Conservation (phyloP, 1,284 basidiomycete genomes). For the Cryptococcus sp. region DNA sequence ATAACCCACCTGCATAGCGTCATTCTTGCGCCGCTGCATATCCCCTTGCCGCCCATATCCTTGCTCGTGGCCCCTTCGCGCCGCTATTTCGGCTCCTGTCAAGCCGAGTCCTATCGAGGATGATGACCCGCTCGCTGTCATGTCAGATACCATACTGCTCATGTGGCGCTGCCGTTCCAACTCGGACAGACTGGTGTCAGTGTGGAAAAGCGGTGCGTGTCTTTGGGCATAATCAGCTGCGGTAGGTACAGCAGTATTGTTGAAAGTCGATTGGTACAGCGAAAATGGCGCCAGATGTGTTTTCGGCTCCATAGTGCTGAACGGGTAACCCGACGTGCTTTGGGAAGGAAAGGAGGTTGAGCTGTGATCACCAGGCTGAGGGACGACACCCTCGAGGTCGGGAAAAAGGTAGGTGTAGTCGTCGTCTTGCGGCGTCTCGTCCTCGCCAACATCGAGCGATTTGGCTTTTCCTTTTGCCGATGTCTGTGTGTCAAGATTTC, state of each 20-base stretch:
- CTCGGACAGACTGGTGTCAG: neutral
- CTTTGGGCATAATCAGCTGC: neutral
- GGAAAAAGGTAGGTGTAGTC: conserved; percentile 36
- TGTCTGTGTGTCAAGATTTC: conserved; percentile 10
- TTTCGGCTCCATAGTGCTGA: too few relatives aligned
- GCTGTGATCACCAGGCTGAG: too few relatives aligned
- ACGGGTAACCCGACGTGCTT: too few relatives aligned
- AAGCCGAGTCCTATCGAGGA: conserved; percentile 12
- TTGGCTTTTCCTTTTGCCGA: too few relatives aligned
- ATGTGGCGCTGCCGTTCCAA: conserved; percentile 14
- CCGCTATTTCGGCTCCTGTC: conserved; percentile 35
- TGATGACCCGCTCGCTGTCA: conserved; percentile 9
- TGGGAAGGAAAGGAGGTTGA: too few relatives aligned
- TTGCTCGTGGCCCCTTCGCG: conserved; percentile 33
- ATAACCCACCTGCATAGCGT: conserved; percentile 39
- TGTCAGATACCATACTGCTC: conserved; percentile 15
- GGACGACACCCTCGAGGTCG: conserved; percentile 16
- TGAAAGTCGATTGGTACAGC: too few relatives aligned
- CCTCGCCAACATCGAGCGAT: neutral
- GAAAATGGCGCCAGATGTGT: too few relatives aligned
- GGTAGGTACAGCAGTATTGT: neutral
- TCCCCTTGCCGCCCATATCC: conserved; percentile 30
- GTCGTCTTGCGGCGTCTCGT: neutral
- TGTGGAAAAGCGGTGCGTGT: conserved; percentile 4
- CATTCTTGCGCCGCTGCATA: conserved; percentile 35